phyloP scores from a whole-genome alignment of 164 flowering plant genomes.

The Macadamia tetraphylla region DNA sequence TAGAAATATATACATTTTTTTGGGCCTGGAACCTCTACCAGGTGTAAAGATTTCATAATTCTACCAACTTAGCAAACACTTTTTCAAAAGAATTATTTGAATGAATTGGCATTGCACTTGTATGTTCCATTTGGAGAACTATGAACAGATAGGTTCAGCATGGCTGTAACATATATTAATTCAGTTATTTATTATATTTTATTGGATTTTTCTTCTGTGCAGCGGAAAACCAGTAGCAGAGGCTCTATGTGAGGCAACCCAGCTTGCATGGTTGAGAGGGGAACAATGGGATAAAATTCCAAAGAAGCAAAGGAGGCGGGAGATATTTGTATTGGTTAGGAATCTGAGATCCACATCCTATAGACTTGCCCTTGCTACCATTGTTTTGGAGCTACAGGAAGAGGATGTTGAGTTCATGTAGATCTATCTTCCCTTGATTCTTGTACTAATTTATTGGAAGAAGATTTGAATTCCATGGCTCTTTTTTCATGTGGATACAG shows the following conservation, averaged over 20 bases:
- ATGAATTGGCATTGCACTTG: too few relatives aligned
- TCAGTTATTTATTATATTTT: not conserved
- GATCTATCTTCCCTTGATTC: conserved; percentile 1
- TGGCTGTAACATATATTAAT: not conserved
- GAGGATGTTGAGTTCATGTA: conserved; percentile 48
- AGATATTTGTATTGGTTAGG: conserved; percentile 71
- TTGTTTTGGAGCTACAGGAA: conserved; percentile 60
- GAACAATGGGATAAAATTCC: conserved; percentile 65
- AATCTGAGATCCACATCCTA: conserved; percentile 74
- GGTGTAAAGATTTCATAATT: too few relatives aligned
- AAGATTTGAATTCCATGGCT: too few relatives aligned
- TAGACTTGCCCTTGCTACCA: conserved; percentile 68
- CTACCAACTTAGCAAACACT: too few relatives aligned
- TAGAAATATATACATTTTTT: too few relatives aligned
- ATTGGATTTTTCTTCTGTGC: conserved; percentile 17
- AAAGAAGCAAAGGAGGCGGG: conserved; percentile 35
- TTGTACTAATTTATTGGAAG: too few relatives aligned
- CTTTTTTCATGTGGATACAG: too few relatives aligned
- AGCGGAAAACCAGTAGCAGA: conserved; percentile 62
- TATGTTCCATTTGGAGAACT: too few relatives aligned
- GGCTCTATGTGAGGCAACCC: conserved; percentile 59
- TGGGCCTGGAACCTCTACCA: too few relatives aligned
- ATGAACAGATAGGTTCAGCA: not conserved
- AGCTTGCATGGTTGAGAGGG: conserved; percentile 53
- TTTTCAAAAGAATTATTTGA: too few relatives aligned